phyloP scores from a whole-genome alignment of 176 grass and related monocot species.

The Phragmites australis region DNA sequence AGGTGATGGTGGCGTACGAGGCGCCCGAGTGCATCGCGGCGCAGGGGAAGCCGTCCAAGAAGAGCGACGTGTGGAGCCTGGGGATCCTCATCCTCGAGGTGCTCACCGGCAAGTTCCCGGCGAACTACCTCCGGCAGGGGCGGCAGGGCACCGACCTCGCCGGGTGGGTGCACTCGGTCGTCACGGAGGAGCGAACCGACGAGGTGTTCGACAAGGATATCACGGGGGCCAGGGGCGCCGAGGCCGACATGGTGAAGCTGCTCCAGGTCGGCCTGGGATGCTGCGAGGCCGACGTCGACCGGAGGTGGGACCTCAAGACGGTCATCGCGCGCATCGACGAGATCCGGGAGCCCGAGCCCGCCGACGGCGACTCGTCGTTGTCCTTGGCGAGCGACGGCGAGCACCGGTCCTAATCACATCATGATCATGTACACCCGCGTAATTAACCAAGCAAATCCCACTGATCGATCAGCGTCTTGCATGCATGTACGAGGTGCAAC shows the following conservation, averaged over 20 bases:
- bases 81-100: constrained; percentile 80
- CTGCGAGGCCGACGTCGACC: constrained; percentile 70
- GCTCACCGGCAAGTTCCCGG: constrained; percentile 68
- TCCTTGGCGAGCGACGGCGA: constrained; percentile 10
- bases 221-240: background rate
- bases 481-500: background rate
- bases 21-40: constrained; percentile 61
- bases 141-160: constrained; percentile 50
- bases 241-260: constrained; percentile 60
- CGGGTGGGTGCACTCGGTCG: constrained; percentile 52
- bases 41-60: constrained; percentile 65
- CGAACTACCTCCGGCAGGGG: constrained; percentile 40
- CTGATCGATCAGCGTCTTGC: constrained; percentile 27
- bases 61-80: constrained; percentile 94
- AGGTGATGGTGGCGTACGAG: constrained; percentile 80
- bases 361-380: background rate
- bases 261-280: constrained; percentile 61
- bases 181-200: constrained; percentile 53
- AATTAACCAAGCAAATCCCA: background rate
- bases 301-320: constrained; percentile 66
- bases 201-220: constrained; percentile 70
- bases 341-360: constrained; percentile 41
- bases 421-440: background rate
- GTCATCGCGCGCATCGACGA: constrained; percentile 72
- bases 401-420: background rate